These are phyloP conservation scores for Lactarius tabidus DNA, from an alignment of 768 basidiomycete species.

Conservation along the genomic window DNA sequence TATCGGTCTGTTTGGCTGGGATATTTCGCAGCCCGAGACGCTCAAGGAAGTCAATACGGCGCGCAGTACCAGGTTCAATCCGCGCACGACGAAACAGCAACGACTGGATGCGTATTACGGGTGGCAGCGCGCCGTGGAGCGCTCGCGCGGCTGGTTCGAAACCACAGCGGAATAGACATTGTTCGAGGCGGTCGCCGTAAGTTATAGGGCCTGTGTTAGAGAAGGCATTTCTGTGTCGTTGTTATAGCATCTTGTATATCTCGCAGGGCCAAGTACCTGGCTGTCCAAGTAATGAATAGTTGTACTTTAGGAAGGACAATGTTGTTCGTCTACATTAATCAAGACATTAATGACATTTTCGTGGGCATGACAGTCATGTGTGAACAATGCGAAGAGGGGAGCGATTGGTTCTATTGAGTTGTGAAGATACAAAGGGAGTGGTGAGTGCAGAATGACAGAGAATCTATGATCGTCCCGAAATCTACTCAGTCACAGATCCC, in stretches of 20 bases:
- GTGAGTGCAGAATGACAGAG: too few species aligned
- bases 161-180: slow-evolving; percentile 33
- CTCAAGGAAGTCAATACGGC: slow-evolving; percentile 83
- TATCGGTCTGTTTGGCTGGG: slow-evolving; percentile 87
- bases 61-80: slow-evolving; percentile 67
- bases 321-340: background rate
- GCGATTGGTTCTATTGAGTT: background rate
- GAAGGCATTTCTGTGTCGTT: background rate
- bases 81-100: slow-evolving; percentile 48
- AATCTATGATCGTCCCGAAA: too few species aligned
- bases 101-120: slow-evolving; percentile 65
- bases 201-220: background rate
- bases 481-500: slow-evolving; percentile 88
- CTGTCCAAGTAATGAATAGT: background rate
- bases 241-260: background rate
- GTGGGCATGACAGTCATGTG: background rate
- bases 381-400: background rate
- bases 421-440: background rate
- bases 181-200: background rate
- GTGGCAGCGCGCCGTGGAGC: slow-evolving; percentile 88
- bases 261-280: background rate
- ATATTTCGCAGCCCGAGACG: slow-evolving; percentile 77
- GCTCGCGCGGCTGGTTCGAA: slow-evolving; percentile 79
- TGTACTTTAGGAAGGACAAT: background rate
- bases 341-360: too few species aligned